These are phyloP conservation scores for Yarrowia sp. DNA, from an alignment of 805 yeast species.

Conservation along the genomic window DNA sequence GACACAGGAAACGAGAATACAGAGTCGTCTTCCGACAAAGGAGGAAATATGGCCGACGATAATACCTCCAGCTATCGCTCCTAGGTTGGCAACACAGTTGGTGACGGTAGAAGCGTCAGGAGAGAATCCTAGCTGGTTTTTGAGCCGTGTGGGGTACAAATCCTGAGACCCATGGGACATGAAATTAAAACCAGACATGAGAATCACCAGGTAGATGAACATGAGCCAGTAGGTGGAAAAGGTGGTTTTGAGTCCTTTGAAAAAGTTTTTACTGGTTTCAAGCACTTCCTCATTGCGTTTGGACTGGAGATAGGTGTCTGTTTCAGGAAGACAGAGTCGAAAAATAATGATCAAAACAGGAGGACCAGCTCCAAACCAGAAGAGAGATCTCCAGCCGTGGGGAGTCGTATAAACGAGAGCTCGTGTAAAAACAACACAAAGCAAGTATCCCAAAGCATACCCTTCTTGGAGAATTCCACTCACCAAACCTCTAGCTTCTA, in stretches of 20 bases:
- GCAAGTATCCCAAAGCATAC: neutral
- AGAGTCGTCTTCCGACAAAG: neutral
- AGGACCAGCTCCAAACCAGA: constrained; percentile 19
- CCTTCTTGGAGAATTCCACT: constrained; percentile 4
- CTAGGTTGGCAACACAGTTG: constrained; percentile 5
- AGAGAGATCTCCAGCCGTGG: constrained; percentile 15
- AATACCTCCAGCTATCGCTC: neutral
- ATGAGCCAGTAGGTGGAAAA: constrained; percentile 61
- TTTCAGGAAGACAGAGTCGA: neutral
- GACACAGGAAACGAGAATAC: neutral
- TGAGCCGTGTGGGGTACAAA: constrained; percentile 38
- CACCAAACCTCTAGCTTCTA: neutral
- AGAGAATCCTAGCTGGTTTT: constrained; percentile 7
- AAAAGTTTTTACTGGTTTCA: neutral
- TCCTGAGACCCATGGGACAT: constrained; percentile 80
- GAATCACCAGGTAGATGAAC: constrained; percentile 61
- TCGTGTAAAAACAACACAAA: neutral
- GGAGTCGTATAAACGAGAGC: constrained; percentile 1
- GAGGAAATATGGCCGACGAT: neutral
- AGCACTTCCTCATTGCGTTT: neutral
- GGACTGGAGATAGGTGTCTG: neutral
- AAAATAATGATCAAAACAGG: constrained; percentile 3
- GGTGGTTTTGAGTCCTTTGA: constrained; percentile 18
- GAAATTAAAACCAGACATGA: constrained; percentile 75
- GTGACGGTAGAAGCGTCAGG: constrained; percentile 5